phyloP scores from a whole-genome alignment of 164 flowering plant genomes.

The Stephania cephalantha region DNA sequence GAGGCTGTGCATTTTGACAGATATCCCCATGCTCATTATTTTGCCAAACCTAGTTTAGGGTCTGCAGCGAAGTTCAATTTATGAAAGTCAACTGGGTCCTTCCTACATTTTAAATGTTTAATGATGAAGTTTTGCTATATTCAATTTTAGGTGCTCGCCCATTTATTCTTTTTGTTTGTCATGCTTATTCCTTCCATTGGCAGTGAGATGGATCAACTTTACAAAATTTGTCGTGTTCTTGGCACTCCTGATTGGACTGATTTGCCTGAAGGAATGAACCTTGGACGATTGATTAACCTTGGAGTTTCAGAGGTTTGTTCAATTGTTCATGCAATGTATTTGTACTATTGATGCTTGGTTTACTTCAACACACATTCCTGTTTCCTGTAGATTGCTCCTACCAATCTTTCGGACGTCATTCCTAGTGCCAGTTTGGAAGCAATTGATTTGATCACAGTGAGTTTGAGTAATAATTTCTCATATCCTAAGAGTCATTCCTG shows the following conservation, averaged over 20 bases:
- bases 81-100: neutral
- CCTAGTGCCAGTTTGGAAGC: slow-evolving; percentile 76
- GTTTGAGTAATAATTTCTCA: slow-evolving; percentile 11
- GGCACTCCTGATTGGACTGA: slow-evolving; percentile 61
- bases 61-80: neutral
- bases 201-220: slow-evolving; percentile 80
- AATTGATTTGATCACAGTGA: slow-evolving; percentile 65
- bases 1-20: neutral
- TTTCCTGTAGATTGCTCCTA: slow-evolving; percentile 40
- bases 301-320: slow-evolving; percentile 35
- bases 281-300: slow-evolving; percentile 32
- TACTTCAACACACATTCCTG: neutral
- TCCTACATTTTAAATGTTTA: neutral
- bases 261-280: slow-evolving; percentile 49
- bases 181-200: slow-evolving; percentile 1
- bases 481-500: neutral
- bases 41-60: neutral
- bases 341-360: neutral
- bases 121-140: neutral
- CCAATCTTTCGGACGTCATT: slow-evolving; percentile 54
- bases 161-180: neutral
- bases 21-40: neutral
- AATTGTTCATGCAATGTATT: neutral
- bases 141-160: neutral
- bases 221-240: slow-evolving; percentile 71